Conservation (phyloP, 2,329 filamentous ascomycete genomes). For the Blastomyces emzantsi region DNA sequence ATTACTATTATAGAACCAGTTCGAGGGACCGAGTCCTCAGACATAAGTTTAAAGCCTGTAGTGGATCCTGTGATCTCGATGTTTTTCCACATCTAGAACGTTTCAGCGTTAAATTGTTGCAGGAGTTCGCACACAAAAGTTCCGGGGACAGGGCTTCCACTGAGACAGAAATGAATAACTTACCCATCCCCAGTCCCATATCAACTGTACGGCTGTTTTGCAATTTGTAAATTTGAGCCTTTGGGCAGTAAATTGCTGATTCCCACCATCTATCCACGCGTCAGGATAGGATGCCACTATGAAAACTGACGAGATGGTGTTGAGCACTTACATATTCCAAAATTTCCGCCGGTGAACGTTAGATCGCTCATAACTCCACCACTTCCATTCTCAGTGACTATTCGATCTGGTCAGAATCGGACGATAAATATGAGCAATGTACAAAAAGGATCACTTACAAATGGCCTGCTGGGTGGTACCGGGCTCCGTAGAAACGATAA, state of each 20-base stretch:
- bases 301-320: background rate
- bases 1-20: conserved; percentile 5
- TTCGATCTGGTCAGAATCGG: background rate
- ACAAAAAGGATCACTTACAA: background rate
- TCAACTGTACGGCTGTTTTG: conserved; percentile 4
- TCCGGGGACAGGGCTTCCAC: background rate
- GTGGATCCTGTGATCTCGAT: conserved; percentile 7
- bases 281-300: background rate
- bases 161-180: background rate
- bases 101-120: background rate
- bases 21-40: conserved; percentile 4
- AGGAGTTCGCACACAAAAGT: background rate
- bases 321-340: conserved; percentile 7
- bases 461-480: conserved; percentile 7
- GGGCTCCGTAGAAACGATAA: conserved; percentile 3
- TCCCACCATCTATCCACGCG: conserved; percentile 5
- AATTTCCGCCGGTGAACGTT: conserved; percentile 6
- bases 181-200: conserved; percentile 10
- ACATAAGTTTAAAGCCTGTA: conserved; percentile 6
- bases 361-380: conserved; percentile 8
- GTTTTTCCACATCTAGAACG: conserved; percentile 8
- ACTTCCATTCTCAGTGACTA: conserved; percentile 8
- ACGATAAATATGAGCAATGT: background rate
- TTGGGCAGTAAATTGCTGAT: conserved; percentile 8
- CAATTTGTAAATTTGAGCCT: conserved; percentile 5